phyloP scores from a whole-genome alignment of 345 rosid genomes.

The Salix exigua region DNA sequence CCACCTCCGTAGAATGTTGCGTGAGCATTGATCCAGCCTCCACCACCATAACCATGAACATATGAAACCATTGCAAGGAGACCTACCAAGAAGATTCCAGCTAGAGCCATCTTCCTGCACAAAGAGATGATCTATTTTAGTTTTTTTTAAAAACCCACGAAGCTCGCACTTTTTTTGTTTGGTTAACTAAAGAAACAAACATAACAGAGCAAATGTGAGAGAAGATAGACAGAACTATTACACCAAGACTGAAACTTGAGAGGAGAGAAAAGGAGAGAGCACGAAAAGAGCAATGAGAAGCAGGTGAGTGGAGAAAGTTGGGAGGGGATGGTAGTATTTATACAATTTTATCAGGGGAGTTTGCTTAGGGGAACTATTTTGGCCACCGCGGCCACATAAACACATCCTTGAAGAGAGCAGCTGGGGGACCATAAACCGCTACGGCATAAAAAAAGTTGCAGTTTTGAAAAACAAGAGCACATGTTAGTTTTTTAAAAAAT shows the following conservation, averaged over 20 bases:
- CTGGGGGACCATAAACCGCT: constrained; percentile 39
- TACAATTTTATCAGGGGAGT: constrained; percentile 29
- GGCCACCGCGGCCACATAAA: constrained; percentile 24
- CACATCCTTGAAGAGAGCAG: constrained; percentile 13
- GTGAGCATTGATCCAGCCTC: constrained; percentile 20
- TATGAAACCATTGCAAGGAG: constrained; percentile 48
- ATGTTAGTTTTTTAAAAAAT: not conserved
- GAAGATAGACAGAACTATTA: constrained; percentile 23
- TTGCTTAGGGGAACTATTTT: constrained; percentile 8
- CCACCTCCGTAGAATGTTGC: constrained; percentile 32
- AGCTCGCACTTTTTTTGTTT: too few relatives aligned
- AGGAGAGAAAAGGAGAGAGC: not conserved
- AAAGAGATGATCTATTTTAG: not conserved
- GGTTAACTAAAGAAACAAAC: not conserved
- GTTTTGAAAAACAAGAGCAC: constrained; percentile 23
- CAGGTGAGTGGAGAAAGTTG: constrained; percentile 36
- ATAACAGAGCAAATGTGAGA: constrained; percentile 7
- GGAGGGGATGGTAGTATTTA: constrained; percentile 39
- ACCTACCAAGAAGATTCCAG: constrained; percentile 35
- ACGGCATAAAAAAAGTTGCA: constrained; percentile 6
- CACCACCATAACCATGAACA: constrained; percentile 44
- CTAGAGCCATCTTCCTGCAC: constrained; percentile 50
- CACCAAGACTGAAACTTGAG: constrained; percentile 24
- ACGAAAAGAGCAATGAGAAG: constrained; percentile 26
- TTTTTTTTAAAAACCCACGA: not conserved